phyloP scores from a whole-genome alignment of 768 basidiomycete species.

The Lactarius quietus region DNA sequence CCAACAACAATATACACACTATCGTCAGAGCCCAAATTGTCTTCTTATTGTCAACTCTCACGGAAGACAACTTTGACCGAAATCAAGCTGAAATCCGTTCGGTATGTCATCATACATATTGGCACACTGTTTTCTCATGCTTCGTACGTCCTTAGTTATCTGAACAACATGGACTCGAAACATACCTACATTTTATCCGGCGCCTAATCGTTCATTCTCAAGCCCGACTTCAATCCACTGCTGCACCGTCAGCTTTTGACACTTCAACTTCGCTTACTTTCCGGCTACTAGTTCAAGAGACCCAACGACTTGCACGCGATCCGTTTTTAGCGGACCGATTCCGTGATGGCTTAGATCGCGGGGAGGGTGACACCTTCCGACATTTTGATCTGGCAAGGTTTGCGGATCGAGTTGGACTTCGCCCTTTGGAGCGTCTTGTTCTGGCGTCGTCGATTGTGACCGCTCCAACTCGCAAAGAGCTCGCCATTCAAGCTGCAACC shows the following conservation, averaged over 20 bases:
- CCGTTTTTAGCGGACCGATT: conserved; percentile 88
- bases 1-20: conserved; percentile 82
- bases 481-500: conserved; percentile 53
- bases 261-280: conserved; percentile 77
- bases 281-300: conserved; percentile 83
- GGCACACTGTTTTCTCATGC: conserved; percentile 19
- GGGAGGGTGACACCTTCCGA: conserved; percentile 79
- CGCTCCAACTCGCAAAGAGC: conserved; percentile 57
- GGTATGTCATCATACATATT: conserved; percentile 48
- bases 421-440: conserved; percentile 75
- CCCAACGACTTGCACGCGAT: conserved; percentile 84
- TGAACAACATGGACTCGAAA: conserved; percentile 95
- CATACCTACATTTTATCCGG: conserved; percentile 96
- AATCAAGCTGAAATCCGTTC: conserved; percentile 94
- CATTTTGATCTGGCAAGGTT: conserved; percentile 83
- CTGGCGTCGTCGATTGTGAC: conserved; percentile 72
- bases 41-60: conserved; percentile 92
- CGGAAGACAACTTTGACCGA: conserved; percentile 95
- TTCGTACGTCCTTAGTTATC: conserved; percentile 61
- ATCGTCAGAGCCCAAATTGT: conserved; percentile 98
- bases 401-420: conserved; percentile 74
- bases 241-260: conserved; percentile 64
- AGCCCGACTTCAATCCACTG: conserved; percentile 56
- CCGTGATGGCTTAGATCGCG: conserved; percentile 84
- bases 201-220: conserved; percentile 90